Conservation (phyloP, 2,329 filamentous ascomycete genomes). For the Xylaria sp. region DNA sequence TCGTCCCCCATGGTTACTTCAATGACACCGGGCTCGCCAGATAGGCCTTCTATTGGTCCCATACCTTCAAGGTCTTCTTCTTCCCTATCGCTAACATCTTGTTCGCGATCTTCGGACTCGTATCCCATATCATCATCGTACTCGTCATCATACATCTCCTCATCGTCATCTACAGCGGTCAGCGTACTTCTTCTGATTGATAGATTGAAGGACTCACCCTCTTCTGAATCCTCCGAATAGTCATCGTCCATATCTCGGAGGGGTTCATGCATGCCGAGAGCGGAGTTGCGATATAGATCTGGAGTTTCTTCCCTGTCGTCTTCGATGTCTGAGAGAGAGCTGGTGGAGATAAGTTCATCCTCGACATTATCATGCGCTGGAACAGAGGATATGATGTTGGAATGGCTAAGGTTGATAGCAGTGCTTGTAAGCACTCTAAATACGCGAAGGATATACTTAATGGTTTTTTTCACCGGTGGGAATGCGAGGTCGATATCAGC, state of each 20-base stretch:
- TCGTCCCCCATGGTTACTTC: slow-evolving; percentile 83
- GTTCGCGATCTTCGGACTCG: slow-evolving; percentile 79
- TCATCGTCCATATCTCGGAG: slow-evolving; percentile 75
- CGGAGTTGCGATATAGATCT: slow-evolving; percentile 95
- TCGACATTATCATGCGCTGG: slow-evolving; percentile 77
- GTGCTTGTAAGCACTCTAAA: slow-evolving; percentile 88
- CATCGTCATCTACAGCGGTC: slow-evolving; percentile 70
- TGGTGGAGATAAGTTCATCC: slow-evolving; percentile 87
- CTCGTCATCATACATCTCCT: slow-evolving; percentile 93
- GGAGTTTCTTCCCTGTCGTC: slow-evolving; percentile 94
- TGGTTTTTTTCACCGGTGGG: slow-evolving; percentile 89
- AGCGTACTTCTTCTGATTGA: slow-evolving; percentile 17
- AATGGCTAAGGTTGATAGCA: slow-evolving; percentile 85
- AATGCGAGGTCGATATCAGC: slow-evolving; percentile 97
- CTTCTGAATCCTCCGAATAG: slow-evolving; percentile 78
- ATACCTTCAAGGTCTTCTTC: slow-evolving; percentile 80
- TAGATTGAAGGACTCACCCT: slow-evolving; percentile 56
- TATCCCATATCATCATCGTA: slow-evolving; percentile 96
- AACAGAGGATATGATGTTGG: slow-evolving; percentile 76
- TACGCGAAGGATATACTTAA: slow-evolving; percentile 95
- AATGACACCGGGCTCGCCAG: slow-evolving; percentile 71
- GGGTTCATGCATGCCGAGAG: slow-evolving; percentile 92
- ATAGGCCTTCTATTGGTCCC: slow-evolving; percentile 83
- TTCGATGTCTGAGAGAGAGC: slow-evolving; percentile 88
- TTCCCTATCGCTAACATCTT: slow-evolving; percentile 90